phyloP scores from a whole-genome alignment of 1,139 yeast genomes.

The Lodderomyces oxycetoniae region DNA sequence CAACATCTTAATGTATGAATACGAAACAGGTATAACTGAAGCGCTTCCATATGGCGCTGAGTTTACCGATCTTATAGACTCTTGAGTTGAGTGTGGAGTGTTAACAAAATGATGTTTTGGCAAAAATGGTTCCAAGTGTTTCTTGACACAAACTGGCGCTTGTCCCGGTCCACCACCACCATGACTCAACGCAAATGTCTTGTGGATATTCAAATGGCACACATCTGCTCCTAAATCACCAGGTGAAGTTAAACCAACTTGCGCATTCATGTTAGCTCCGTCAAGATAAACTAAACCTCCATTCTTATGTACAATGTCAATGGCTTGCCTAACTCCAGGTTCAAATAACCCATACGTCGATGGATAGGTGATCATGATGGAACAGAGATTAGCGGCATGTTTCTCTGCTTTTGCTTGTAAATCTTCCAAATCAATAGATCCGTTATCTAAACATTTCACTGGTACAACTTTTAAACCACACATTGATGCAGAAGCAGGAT shows the following conservation, averaged over 20 bases:
- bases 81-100: constrained; percentile 51
- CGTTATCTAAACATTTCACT: constrained; percentile 78
- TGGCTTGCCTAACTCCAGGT: constrained; percentile 82
- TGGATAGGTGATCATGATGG: constrained; percentile 95
- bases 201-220: constrained; percentile 93
- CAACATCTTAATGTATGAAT: constrained; percentile 90
- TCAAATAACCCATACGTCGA: constrained; percentile 96
- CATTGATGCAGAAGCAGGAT: constrained; percentile 98
- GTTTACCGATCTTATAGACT: constrained; percentile 71
- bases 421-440: constrained; percentile 80
- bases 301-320: constrained; percentile 70
- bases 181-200: constrained; percentile 95
- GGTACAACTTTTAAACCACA: constrained; percentile 92
- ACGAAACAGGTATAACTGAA: constrained; percentile 85
- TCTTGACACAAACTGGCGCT: constrained; percentile 93
- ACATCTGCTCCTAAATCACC: constrained; percentile 99
- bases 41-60: constrained; percentile 98
- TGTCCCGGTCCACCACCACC: constrained; percentile 99
- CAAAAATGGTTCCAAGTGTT: constrained; percentile 74
- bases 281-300: constrained; percentile 98
- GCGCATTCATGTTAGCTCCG: constrained; percentile 99
- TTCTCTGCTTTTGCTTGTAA: constrained; percentile 68
- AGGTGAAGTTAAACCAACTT: constrained; percentile 94
- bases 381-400: constrained; percentile 69
- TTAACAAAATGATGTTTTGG: constrained; percentile 69